Percentiles rank a stretch among this genome's conserved stretches.
These are phyloP conservation scores for Ophiosphaerella korrae DNA, from an alignment of 2,329 filamentous ascomycete species.

Conservation along the genomic window DNA sequence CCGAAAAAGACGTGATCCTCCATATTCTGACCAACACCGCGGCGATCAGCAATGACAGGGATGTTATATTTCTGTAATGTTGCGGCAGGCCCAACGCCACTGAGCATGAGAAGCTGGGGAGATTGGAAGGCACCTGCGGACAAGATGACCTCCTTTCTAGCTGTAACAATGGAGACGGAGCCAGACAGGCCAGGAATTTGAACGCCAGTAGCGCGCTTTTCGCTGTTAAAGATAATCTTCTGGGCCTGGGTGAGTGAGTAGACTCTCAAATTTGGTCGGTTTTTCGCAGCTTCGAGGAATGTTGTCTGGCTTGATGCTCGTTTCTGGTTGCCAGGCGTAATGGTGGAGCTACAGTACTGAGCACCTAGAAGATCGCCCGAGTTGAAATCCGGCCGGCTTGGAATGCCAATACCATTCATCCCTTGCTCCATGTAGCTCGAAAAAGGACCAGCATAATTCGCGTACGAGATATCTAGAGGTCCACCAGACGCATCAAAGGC, in stretches of 20 bases:
- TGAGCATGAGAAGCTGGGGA: constrained; percentile 48
- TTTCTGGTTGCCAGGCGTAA: constrained; percentile 22
- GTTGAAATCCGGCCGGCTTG: constrained; percentile 18
- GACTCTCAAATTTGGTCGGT: constrained; percentile 1
- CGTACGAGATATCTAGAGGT: constrained; percentile 22
- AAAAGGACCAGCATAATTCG: constrained; percentile 22
- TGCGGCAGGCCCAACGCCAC: constrained; percentile 40
- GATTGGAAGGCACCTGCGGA: constrained; percentile 52
- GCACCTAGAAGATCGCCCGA: constrained; percentile 20
- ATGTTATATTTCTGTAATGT: constrained; percentile 25
- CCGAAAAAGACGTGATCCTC: constrained; percentile 29
- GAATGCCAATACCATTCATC: constrained; percentile 21
- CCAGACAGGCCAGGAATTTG: constrained; percentile 7
- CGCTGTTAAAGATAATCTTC: constrained; percentile 42
- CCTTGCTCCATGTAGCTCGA: constrained; percentile 20
- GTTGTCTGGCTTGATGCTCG: constrained; percentile 13
- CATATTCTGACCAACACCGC: constrained; percentile 36
- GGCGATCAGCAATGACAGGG: constrained; percentile 21
- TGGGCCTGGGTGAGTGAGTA: constrained; percentile 7
- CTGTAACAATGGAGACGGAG: constrained; percentile 20
- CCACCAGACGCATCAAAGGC: constrained; percentile 14
- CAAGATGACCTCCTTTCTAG: constrained; percentile 51
- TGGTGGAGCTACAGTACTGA: constrained; percentile 28
- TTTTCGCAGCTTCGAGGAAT: constrained; percentile 6
- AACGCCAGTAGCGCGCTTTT: constrained; percentile 31